These are phyloP conservation scores for Ascochyta fabae DNA, from an alignment of 2,329 filamentous ascomycete species.

Conservation along the genomic window DNA sequence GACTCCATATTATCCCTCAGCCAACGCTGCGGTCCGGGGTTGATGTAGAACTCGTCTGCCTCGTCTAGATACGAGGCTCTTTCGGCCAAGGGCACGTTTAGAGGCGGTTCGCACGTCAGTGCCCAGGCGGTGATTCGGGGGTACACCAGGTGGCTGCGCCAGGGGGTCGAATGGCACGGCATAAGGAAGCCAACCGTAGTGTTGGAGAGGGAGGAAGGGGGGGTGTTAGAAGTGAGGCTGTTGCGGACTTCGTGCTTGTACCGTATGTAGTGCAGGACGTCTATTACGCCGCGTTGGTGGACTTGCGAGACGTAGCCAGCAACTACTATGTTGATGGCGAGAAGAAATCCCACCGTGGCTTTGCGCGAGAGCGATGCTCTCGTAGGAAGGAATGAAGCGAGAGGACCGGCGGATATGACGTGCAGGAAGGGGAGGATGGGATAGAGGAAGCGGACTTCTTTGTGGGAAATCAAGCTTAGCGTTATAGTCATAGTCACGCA, in stretches of 20 bases:
- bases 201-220: conserved; percentile 52
- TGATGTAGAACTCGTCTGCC: conserved; percentile 85
- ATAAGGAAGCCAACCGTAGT: conserved; percentile 80
- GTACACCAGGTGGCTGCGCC: conserved; percentile 86
- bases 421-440: conserved; percentile 88
- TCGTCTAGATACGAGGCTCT: conserved; percentile 81
- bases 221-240: conserved; percentile 44
- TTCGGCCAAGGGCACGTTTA: conserved; percentile 68
- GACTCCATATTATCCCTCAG: conserved; percentile 52
- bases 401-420: conserved; percentile 73
- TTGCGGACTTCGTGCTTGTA: conserved; percentile 66
- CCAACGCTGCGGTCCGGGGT: conserved; percentile 57
- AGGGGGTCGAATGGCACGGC: conserved; percentile 95
- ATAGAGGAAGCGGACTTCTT: conserved; percentile 97
- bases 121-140: conserved; percentile 79
- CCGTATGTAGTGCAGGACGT: conserved; percentile 78
- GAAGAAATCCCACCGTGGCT: conserved; percentile 57
- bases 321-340: conserved; percentile 73
- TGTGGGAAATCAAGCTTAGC: conserved; percentile 86
- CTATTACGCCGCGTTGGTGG: conserved; percentile 79
- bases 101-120: conserved; percentile 86
- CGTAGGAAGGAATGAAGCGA: conserved; percentile 68
- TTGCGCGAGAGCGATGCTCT: conserved; percentile 51
- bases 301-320: conserved; percentile 75
- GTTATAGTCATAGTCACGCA: conserved; percentile 66